Conservation (phyloP, 1,284 basidiomycete genomes). For the Kwoniella shivajii region DNA sequence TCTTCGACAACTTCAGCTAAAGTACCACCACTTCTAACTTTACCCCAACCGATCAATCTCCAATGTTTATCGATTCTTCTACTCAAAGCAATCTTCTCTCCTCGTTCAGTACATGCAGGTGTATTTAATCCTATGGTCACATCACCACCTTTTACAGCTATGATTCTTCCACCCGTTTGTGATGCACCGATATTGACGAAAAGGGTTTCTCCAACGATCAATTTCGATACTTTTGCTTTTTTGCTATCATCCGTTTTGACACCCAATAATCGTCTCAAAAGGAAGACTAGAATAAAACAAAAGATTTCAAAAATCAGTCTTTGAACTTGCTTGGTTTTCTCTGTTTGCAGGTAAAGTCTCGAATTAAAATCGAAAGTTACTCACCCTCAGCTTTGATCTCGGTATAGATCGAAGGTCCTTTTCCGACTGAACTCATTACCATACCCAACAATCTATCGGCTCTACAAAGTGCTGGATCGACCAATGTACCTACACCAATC, state of each 20-base stretch:
- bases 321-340: too few relatives aligned
- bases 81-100: constrained; percentile 91
- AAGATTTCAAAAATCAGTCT: neutral
- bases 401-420: constrained; percentile 89
- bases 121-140: constrained; percentile 90
- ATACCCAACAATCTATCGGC: constrained; percentile 96
- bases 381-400: constrained; percentile 59
- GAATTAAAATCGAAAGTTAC: constrained; percentile 6
- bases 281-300: constrained; percentile 62
- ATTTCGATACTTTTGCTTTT: constrained; percentile 89
- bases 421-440: constrained; percentile 90
- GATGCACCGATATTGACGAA: constrained; percentile 94
- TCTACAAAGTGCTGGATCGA: constrained; percentile 94
- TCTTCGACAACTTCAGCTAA: constrained; percentile 49
- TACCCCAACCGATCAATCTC: constrained; percentile 62
- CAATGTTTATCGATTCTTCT: constrained; percentile 97
- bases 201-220: constrained; percentile 89
- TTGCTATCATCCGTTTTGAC: constrained; percentile 99
- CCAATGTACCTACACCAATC: constrained; percentile 96
- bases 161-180: constrained; percentile 87
- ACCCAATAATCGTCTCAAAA: constrained; percentile 91
- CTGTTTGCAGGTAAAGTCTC: neutral
- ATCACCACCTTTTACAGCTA: constrained; percentile 87
- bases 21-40: constrained; percentile 47
- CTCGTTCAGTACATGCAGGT: constrained; percentile 90